These are phyloP conservation scores for Clarireedia sp. DNA, from an alignment of 2,329 filamentous ascomycete species.

Conservation along the genomic window DNA sequence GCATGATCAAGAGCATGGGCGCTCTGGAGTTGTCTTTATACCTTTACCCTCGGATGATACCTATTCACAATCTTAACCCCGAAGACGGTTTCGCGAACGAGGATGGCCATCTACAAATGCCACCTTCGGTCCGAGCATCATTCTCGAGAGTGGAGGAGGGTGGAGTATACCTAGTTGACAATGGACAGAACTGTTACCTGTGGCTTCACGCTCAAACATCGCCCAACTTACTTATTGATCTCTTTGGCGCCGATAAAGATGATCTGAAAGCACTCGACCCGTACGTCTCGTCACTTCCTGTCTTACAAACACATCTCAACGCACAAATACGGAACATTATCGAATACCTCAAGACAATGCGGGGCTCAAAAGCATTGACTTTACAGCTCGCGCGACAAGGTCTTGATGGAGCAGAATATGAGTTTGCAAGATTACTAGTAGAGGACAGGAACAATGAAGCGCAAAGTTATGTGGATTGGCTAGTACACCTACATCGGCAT, in stretches of 20 bases:
- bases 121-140: slow-evolving; percentile 69
- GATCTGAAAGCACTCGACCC: slow-evolving; percentile 72
- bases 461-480: slow-evolving; percentile 96
- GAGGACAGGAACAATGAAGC: slow-evolving; percentile 98
- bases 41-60: slow-evolving; percentile 88
- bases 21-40: slow-evolving; percentile 80
- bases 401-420: slow-evolving; percentile 89
- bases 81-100: slow-evolving; percentile 91
- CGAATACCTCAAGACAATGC: slow-evolving; percentile 71
- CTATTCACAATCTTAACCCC: slow-evolving; percentile 80
- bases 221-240: slow-evolving; percentile 80
- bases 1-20: slow-evolving; percentile 83
- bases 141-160: slow-evolving; percentile 87
- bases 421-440: slow-evolving; percentile 84
- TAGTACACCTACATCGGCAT: slow-evolving; percentile 87
- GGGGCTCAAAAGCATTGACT: slow-evolving; percentile 80
- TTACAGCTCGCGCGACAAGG: slow-evolving; percentile 89
- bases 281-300: slow-evolving; percentile 69
- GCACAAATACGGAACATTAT: slow-evolving; percentile 91
- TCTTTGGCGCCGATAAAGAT: slow-evolving; percentile 72
- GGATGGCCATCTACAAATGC: slow-evolving; percentile 72
- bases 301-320: slow-evolving; percentile 86
- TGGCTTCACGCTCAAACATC: slow-evolving; percentile 93
- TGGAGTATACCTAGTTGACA: slow-evolving; percentile 90
- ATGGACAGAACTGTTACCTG: slow-evolving; percentile 82